phyloP scores from a whole-genome alignment of 2,329 filamentous ascomycete species.

The Diaporthe citri region DNA sequence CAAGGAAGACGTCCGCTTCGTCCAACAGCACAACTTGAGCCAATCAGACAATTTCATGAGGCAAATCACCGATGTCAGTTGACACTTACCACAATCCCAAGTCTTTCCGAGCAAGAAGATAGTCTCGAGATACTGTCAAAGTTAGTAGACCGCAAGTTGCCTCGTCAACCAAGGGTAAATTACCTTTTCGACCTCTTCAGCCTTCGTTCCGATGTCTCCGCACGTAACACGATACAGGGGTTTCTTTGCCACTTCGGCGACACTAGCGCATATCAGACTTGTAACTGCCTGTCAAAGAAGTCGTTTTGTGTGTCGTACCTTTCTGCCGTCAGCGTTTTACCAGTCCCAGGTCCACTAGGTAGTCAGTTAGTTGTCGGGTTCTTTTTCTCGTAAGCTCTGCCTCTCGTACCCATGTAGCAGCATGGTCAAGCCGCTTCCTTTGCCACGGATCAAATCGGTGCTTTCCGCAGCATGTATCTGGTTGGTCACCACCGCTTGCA shows the following conservation, averaged over 20 bases:
- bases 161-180: accelerated
- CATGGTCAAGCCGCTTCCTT: background rate
- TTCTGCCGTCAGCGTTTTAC: background rate
- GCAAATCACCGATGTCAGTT: background rate
- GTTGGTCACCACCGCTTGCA: background rate
- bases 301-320: background rate
- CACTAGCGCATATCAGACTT: background rate
- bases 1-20: background rate
- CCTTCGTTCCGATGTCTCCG: background rate
- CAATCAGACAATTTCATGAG: background rate
- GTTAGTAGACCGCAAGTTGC: background rate
- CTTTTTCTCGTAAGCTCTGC: too few relatives aligned
- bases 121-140: background rate
- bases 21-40: background rate
- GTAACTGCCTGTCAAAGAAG: background rate
- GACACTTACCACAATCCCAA: background rate
- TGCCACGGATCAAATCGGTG: background rate
- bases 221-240: background rate
- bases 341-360: background rate
- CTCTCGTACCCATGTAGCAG: background rate
- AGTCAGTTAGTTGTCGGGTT: background rate
- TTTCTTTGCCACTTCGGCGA: background rate
- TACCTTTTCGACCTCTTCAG: background rate
- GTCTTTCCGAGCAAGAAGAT: background rate
- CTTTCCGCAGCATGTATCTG: background rate